Percentiles rank a stretch among this genome's conserved stretches.
These are phyloP conservation scores for Diplodia scrobiculata DNA, from an alignment of 2,329 filamentous ascomycete species.

Conservation along the genomic window DNA sequence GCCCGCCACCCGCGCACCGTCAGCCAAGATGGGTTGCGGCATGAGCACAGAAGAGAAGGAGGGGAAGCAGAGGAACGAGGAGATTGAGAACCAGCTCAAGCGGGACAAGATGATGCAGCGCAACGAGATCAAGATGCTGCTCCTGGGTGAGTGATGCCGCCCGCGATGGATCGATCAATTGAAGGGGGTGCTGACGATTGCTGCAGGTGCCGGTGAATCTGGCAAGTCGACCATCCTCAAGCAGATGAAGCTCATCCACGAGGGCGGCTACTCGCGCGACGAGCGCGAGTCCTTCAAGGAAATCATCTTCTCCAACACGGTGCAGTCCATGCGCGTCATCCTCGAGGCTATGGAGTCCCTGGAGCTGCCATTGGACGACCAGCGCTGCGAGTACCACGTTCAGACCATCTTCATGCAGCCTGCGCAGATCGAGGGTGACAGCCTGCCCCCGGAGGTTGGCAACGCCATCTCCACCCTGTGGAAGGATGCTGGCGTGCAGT, in stretches of 20 bases:
- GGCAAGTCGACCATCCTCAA: slow-evolving; percentile 93
- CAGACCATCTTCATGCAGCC: slow-evolving; percentile 99
- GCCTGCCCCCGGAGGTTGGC: slow-evolving; percentile 90
- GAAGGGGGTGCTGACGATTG: slow-evolving; percentile 29
- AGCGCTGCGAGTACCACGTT: slow-evolving; percentile 93
- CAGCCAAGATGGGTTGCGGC: slow-evolving; percentile 90
- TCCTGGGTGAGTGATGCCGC: slow-evolving; percentile 72
- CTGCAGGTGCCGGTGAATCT: slow-evolving; percentile 89
- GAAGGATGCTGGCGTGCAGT: slow-evolving; percentile 89
- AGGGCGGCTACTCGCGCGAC: slow-evolving; percentile 96
- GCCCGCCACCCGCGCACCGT: slow-evolving; percentile 6
- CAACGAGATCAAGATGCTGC: slow-evolving; percentile 99
- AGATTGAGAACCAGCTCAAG: slow-evolving; percentile 99
- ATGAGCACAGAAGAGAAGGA: slow-evolving; percentile 99
- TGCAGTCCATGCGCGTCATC: slow-evolving; percentile 71
- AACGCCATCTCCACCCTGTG: slow-evolving; percentile 89
- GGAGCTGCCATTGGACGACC: slow-evolving; percentile 82
- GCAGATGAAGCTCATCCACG: slow-evolving; percentile 99
- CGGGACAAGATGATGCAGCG: slow-evolving; percentile 97
- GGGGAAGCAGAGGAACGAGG: slow-evolving; percentile 99
- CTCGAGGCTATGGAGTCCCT: slow-evolving; percentile 69
- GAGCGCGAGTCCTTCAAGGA: slow-evolving; percentile 71
- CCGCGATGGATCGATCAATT: slow-evolving; percentile 27
- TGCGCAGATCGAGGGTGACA: slow-evolving; percentile 92
- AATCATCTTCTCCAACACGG: slow-evolving; percentile 72